A percentile compares a stretch with the other conserved stretches of the same genome.
phyloP scores from a whole-genome alignment of 768 basidiomycete genomes.

The Collybia mongolica region DNA sequence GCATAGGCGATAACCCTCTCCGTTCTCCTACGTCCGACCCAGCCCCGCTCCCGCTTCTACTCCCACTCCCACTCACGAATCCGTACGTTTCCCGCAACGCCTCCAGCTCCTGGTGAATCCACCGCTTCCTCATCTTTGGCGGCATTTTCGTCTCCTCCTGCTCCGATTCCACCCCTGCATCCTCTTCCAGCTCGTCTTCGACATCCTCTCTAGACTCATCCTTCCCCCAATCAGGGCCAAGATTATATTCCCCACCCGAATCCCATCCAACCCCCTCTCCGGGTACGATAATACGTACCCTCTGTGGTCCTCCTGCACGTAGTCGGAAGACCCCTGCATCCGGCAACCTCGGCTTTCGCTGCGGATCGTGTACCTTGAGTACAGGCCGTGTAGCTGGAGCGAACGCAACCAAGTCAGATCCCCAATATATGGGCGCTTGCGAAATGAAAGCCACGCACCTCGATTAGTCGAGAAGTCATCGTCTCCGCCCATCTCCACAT shows the following conservation, averaged over 20 bases:
- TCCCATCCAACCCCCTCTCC: no score
- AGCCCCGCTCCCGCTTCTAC: constrained; percentile 1
- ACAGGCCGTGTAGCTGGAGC: neutral
- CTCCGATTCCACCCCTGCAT: neutral
- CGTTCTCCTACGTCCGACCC: neutral
- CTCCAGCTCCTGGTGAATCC: constrained; percentile 33
- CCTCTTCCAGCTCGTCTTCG: constrained; percentile 11
- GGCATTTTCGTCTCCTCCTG: constrained; percentile 44
- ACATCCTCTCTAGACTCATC: no score
- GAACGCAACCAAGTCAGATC: neutral
- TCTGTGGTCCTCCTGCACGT: no score
- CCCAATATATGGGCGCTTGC: neutral
- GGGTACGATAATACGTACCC: no score
- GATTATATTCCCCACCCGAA: neutral
- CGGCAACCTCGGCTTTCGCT: no score
- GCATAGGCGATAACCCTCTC: no score
- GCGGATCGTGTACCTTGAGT: no score
- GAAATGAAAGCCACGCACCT: neutral
- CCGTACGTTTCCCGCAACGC: constrained; percentile 17
- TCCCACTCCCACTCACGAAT: neutral
- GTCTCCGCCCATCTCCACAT: constrained; percentile 7
- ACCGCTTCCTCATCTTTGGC: constrained; percentile 61
- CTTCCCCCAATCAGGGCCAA: no score
- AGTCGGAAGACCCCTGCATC: no score
- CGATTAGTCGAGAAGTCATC: neutral